These are phyloP conservation scores for Fistulina hepatica DNA, from an alignment of 1,284 basidiomycete genomes.

Conservation along the genomic window DNA sequence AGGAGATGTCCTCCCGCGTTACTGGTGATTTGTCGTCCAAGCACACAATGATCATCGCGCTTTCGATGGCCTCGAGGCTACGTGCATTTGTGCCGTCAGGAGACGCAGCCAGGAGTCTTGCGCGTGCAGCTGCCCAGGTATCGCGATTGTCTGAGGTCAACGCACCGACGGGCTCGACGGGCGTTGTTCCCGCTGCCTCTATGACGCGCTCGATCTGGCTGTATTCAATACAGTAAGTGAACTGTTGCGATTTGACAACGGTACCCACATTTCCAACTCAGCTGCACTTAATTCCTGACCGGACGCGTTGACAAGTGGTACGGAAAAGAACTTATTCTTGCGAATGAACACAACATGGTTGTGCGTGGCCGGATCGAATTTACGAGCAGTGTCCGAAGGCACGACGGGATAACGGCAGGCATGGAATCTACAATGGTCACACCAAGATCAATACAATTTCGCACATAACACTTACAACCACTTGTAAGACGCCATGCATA, in stretches of 20 bases:
- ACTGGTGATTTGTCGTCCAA: conserved; percentile 76
- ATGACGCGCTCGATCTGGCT: conserved; percentile 78
- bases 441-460: neutral
- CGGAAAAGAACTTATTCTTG: conserved; percentile 86
- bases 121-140: conserved; percentile 77
- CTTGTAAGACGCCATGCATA: conserved; percentile 95
- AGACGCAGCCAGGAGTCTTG: conserved; percentile 55
- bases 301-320: conserved; percentile 52
- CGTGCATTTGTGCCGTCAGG: conserved; percentile 57
- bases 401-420: conserved; percentile 77
- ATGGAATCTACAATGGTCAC: conserved; percentile 59
- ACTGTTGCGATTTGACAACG: conserved; percentile 5
- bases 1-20: conserved; percentile 75
- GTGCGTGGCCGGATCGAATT: conserved; percentile 68
- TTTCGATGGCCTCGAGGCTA: conserved; percentile 75
- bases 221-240: conserved; percentile 5
- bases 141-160: conserved; percentile 88
- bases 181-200: conserved; percentile 47
- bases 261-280: conserved; percentile 62
- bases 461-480: conserved; percentile 53
- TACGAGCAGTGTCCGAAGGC: conserved; percentile 75
- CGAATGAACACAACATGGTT: conserved; percentile 88
- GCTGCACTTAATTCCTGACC: conserved; percentile 63
- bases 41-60: conserved; percentile 79
- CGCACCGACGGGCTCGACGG: conserved; percentile 59